A percentile compares a stretch with the other conserved stretches of the same genome.
Conservation (phyloP, 1,284 basidiomycete genomes). For the Rhizoctonia solani region DNA sequence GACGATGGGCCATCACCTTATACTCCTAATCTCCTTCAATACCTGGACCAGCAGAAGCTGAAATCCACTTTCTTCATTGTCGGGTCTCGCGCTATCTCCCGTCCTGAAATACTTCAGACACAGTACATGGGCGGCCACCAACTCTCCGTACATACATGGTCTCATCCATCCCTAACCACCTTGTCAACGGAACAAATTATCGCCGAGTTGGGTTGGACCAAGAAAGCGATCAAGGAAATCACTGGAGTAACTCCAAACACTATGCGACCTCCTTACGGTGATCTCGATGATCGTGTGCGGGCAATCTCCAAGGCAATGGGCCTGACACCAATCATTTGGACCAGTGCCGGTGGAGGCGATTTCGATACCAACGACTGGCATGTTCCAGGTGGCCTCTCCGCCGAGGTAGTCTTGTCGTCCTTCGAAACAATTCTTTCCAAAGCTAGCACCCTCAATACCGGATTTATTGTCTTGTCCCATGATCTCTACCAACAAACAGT, state of each 20-base stretch:
- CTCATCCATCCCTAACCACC: conserved; percentile 69
- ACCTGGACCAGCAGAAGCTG: conserved; percentile 52
- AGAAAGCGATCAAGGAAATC: conserved; percentile 79
- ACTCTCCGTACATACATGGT: conserved; percentile 68
- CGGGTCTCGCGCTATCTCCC: conserved; percentile 59
- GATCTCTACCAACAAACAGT: conserved; percentile 71
- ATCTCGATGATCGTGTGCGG: conserved; percentile 80
- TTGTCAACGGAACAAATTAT: conserved; percentile 82
- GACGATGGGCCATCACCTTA: conserved; percentile 56
- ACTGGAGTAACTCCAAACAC: conserved; percentile 69
- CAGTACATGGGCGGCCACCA: conserved; percentile 77
- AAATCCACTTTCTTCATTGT: conserved; percentile 62
- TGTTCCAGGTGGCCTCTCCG: conserved; percentile 36
- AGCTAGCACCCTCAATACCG: conserved; percentile 53
- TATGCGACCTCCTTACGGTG: conserved; percentile 70
- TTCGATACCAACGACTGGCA: conserved; percentile 65
- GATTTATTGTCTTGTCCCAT: conserved; percentile 65
- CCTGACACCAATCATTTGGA: conserved; percentile 69
- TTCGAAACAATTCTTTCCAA: conserved; percentile 59
- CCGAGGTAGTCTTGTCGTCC: not conserved
- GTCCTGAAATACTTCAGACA: conserved; percentile 64
- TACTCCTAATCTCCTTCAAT: conserved; percentile 52
- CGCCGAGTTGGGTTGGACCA: conserved; percentile 86
- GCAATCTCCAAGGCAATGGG: conserved; percentile 74
- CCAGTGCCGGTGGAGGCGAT: conserved; percentile 55